Conservation (phyloP, 208 protist species). For the Leishmania guyanensis region DNA sequence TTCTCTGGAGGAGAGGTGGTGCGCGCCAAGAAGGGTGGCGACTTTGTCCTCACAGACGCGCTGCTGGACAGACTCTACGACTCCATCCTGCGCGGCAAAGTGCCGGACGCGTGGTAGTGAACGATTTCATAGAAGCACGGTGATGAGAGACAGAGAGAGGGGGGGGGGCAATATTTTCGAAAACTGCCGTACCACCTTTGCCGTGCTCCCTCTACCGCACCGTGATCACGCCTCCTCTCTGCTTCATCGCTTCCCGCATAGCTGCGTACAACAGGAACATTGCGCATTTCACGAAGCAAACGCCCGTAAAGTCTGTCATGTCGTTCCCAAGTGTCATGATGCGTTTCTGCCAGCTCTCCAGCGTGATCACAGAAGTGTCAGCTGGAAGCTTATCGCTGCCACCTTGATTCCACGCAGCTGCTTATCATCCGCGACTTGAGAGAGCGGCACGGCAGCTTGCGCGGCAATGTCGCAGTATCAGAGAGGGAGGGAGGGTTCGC, state of each 20-base stretch:
- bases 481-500: background rate
- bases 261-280: background rate
- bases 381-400: background rate
- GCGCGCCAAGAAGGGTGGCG: conserved; percentile 25
- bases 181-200: background rate
- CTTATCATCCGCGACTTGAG: background rate
- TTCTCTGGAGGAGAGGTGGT: conserved; percentile 62
- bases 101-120: conserved; percentile 3
- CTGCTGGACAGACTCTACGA: conserved; percentile 71
- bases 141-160: background rate
- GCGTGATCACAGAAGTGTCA: too few relatives aligned
- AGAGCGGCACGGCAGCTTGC: background rate
- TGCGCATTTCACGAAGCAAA: background rate
- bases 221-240: background rate
- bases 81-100: conserved; percentile 53
- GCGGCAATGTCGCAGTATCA: too few relatives aligned
- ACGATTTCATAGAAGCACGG: background rate
- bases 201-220: background rate
- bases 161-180: background rate
- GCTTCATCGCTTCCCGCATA: background rate
- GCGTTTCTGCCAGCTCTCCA: background rate
- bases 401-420: background rate
- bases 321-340: background rate
- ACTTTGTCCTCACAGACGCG: conserved; percentile 37
- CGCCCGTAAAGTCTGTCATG: background rate